A percentile compares a stretch with the other conserved stretches of the same genome.
Evolutionary conservation across 163 green algal species (phyloP).

Genomic region (Chloromonas sp.): DNA sequence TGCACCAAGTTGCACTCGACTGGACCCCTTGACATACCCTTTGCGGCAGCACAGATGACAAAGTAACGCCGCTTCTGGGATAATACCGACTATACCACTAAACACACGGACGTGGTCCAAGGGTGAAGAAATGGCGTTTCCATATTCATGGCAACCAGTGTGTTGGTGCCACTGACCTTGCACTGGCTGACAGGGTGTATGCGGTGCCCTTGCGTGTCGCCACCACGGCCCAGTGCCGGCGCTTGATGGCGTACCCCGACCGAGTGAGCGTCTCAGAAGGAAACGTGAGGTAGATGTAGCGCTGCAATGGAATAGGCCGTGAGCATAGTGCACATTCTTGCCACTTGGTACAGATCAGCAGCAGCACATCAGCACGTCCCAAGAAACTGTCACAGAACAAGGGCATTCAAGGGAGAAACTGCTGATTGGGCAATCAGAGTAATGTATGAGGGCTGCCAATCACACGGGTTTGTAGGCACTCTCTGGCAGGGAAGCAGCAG

Average conservation of each 20-base stretch:
- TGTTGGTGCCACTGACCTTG: constrained; percentile 14
- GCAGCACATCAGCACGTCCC: neutral
- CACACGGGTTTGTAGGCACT: neutral
- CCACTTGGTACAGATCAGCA: neutral
- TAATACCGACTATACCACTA: too few species aligned
- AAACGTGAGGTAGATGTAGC: constrained; percentile 50
- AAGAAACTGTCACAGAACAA: neutral
- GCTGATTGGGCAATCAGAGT: neutral
- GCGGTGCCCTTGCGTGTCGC: constrained; percentile 21
- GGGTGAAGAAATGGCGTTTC: too few species aligned
- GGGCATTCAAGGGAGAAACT: too few species aligned
- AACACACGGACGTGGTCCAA: too few species aligned
- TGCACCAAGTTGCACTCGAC: too few species aligned
- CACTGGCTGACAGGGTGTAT: constrained; percentile 47
- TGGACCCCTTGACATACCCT: too few species aligned
- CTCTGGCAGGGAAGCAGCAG: too few species aligned
- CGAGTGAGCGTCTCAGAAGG: constrained; percentile 53
- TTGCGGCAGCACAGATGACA: too few species aligned
- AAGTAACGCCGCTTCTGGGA: too few species aligned
- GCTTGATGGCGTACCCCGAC: constrained; percentile 48
- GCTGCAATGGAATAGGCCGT: constrained; percentile 11
- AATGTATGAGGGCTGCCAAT: neutral
- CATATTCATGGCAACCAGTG: too few species aligned
- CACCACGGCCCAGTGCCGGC: constrained; percentile 60
- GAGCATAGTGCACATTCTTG: neutral